Conservation (phyloP, 2,329 filamentous ascomycete genomes). For the Neofusicoccum ribis region DNA sequence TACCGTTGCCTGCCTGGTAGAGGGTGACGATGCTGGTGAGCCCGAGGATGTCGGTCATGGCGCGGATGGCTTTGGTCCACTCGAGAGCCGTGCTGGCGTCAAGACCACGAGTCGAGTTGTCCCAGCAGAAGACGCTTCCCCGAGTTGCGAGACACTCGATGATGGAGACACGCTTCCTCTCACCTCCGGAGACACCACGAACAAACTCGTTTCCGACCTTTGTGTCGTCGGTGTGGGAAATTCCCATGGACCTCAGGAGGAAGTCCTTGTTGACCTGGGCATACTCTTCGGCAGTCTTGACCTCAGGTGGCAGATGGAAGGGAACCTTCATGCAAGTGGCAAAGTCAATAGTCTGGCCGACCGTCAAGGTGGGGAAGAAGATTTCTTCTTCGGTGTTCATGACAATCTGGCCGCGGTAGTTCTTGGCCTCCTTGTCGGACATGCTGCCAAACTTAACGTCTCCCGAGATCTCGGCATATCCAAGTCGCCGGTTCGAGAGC, state of each 20-base stretch:
- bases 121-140: conserved; percentile 56
- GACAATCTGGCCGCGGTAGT: conserved; percentile 59
- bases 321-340: conserved; percentile 60
- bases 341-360: conserved; percentile 54
- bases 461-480: conserved; percentile 24
- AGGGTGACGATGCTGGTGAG: conserved; percentile 70
- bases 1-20: conserved; percentile 51
- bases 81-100: conserved; percentile 78
- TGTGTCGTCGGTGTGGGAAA: conserved; percentile 61
- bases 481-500: conserved; percentile 46
- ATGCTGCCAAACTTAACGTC: conserved; percentile 56
- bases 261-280: conserved; percentile 54
- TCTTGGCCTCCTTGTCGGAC: conserved; percentile 42
- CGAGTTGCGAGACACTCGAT: conserved; percentile 62
- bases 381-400: conserved; percentile 57
- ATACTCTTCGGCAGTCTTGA: conserved; percentile 46
- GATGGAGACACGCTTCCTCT: conserved; percentile 69
- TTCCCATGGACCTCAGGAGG: conserved; percentile 45
- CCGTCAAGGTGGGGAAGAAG: conserved; percentile 53
- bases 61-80: conserved; percentile 73
- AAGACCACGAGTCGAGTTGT: conserved; percentile 72
- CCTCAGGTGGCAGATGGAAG: conserved; percentile 49
- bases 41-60: conserved; percentile 76
- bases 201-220: conserved; percentile 68
- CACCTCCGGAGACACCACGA: conserved; percentile 67